phyloP scores from a whole-genome alignment of 139 green algal species.

The Chlorella sp. region DNA sequence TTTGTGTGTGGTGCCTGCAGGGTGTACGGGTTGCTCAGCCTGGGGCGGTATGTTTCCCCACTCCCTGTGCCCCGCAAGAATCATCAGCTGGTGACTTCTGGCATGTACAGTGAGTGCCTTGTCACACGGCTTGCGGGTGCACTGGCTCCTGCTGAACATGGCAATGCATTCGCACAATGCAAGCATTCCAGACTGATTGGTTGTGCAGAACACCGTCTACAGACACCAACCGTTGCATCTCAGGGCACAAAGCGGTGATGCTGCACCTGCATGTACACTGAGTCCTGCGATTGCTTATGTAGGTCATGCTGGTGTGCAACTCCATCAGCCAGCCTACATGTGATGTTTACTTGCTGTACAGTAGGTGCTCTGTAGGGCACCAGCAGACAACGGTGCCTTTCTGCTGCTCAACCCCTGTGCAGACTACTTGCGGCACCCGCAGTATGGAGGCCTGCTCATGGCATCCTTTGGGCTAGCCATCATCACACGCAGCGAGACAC shows the following conservation, averaged over 20 bases:
- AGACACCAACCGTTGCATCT: too few species aligned
- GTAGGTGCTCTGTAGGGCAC: too few species aligned
- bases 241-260: too few species aligned
- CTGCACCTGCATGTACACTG: too few species aligned
- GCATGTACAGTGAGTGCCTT: conserved; percentile 7
- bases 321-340: too few species aligned
- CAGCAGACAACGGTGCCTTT: not conserved
- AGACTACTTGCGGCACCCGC: not conserved
- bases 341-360: too few species aligned
- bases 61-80: conserved; percentile 39
- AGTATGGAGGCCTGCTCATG: not conserved
- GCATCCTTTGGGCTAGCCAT: not conserved
- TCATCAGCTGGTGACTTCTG: conserved; percentile 35
- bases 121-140: not conserved
- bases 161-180: too few species aligned
- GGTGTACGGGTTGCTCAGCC: conserved; percentile 25
- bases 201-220: too few species aligned
- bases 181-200: too few species aligned
- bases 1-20: conserved; percentile 17
- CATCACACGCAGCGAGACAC: not conserved
- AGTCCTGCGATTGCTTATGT: too few species aligned
- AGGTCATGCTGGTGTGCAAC: too few species aligned
- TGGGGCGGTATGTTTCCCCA: conserved; percentile 43
- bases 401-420: not conserved
- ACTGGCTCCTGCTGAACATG: too few species aligned